Conservation (phyloP, 495 filamentous ascomycete species). For the Penicillium simplicissimum region DNA sequence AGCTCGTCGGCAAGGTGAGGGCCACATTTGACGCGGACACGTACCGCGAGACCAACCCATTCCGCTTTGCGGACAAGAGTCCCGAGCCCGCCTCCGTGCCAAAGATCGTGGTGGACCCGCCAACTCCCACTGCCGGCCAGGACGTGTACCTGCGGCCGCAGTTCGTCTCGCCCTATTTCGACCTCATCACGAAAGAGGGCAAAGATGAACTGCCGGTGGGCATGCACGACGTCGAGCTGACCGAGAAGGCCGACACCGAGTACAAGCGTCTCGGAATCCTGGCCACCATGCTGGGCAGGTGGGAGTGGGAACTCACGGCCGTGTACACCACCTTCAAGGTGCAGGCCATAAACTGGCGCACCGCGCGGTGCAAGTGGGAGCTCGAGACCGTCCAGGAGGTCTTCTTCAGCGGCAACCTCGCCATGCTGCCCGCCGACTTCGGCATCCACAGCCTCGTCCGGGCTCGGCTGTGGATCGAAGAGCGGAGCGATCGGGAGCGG, state of each 20-base stretch:
- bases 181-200: neutral
- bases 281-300: neutral
- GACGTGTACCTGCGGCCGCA: neutral
- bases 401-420: neutral
- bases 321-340: neutral
- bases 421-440: neutral
- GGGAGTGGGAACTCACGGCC: neutral
- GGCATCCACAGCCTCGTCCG: neutral
- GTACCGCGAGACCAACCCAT: neutral
- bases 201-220: neutral
- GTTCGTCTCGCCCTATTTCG: neutral
- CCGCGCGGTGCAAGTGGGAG: neutral
- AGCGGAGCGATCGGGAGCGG: neutral
- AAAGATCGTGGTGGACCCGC: neutral
- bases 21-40: neutral
- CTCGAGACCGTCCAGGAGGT: neutral
- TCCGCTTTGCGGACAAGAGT: neutral
- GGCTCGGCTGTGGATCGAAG: neutral
- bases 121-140: neutral
- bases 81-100: neutral
- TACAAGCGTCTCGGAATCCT: neutral
- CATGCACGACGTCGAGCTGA: neutral
- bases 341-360: neutral
- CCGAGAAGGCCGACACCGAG: neutral
- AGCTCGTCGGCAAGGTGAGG: neutral